Percentiles rank a stretch among this genome's conserved stretches.
These are phyloP conservation scores for Trametes gibbosa DNA, from an alignment of 768 basidiomycete species.

Conservation along the genomic window DNA sequence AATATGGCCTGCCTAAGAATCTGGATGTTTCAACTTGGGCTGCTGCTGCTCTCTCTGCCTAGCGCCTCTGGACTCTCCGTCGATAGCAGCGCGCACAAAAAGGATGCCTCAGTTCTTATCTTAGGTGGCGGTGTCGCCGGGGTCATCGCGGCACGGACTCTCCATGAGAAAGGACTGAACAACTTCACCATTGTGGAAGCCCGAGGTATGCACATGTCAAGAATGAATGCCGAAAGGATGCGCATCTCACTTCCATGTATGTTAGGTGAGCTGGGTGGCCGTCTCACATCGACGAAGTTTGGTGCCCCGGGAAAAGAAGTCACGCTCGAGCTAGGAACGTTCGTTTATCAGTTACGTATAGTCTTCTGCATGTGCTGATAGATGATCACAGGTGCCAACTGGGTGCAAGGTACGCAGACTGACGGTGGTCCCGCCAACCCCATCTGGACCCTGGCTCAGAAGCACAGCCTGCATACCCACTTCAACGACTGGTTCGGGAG, in stretches of 20 bases:
- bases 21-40: neutral
- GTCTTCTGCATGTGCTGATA: no score
- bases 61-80: neutral
- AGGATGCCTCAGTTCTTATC: conserved; percentile 41
- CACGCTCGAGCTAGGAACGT: conserved; percentile 39
- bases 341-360: no score
- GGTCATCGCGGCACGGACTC: conserved; percentile 57
- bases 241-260: neutral
- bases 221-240: no score
- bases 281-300: conserved; percentile 44
- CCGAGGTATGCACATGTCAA: conserved; percentile 20
- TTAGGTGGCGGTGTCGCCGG: conserved; percentile 67
- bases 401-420: conserved; percentile 41
- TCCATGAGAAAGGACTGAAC: conserved; percentile 49
- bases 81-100: neutral
- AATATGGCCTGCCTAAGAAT: neutral
- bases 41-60: neutral
- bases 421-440: conserved; percentile 51
- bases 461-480: conserved; percentile 44
- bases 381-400: conserved; percentile 26
- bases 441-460: conserved; percentile 49
- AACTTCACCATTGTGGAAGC: conserved; percentile 60
- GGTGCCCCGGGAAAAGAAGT: conserved; percentile 36
- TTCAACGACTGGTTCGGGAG: conserved; percentile 34
- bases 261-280: conserved; percentile 48